Evolutionary conservation across 495 filamentous ascomycete genomes (phyloP), one percentile per base, ranked within the genome.

Genomic region (Tuber umbilicatum): DNA sequence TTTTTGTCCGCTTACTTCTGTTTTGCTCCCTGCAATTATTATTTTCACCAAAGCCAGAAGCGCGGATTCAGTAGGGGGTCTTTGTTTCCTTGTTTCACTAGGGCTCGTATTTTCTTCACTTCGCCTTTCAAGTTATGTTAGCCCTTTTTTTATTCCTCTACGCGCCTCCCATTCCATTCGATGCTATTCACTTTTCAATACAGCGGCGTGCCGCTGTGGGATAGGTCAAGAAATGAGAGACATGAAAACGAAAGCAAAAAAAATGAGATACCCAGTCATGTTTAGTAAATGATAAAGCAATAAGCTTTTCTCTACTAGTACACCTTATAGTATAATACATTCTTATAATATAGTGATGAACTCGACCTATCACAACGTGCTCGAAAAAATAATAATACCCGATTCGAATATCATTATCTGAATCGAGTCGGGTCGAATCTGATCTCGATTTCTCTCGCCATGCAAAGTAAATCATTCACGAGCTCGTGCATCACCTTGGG

Each of bases 61-160:
- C 70, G 73, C 78, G 79, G 75, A 81, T 72, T 81, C 73, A 81
- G 75, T 72, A 75, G 68, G 80, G 72, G 78, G 37, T 23, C 27
- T 73, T 41, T 73, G 68, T 71, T 74, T 31, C 68, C 35, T 80
- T 73, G 35, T 73, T 16, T 70, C 45, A 17, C 27, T 55, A 3
- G 14, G 55, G 2, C 27, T 64, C 17, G 27, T 35, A 35, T 35
- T 35, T 35, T 64, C 31, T 31, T 35, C 27, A 17, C 7, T 70
- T 68, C 17, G 47, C 67, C 38, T 37, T 73, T 70, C 41, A 67
- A 35, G 45, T 69, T 55, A 43, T 78, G 71, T 72, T 70, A 27
- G 31, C 55, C 14, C 55, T 31, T 31, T 64, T 21, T 64, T 31
- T 35, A 35, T 16, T 5, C 27, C 27, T 5, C 14, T 16, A 64